Conservation (phyloP, 495 filamentous ascomycete genomes). For the Hyaloscypha finlandica region DNA sequence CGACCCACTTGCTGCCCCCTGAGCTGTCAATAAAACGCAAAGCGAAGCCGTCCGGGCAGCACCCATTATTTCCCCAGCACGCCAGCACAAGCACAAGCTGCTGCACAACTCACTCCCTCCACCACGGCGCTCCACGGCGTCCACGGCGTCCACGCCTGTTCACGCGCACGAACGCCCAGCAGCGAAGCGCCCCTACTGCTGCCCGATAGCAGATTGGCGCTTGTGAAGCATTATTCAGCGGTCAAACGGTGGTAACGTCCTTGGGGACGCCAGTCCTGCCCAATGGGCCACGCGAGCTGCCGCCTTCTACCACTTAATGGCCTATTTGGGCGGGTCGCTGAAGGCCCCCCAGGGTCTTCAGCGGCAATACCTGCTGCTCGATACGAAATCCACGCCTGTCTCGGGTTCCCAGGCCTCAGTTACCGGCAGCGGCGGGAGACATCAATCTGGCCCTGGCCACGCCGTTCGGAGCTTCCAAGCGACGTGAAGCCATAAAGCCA, state of each 20-base stretch:
- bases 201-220: slow-evolving; percentile 15
- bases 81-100: background rate
- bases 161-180: background rate
- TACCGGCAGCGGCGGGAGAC: background rate
- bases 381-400: background rate
- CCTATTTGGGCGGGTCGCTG: slow-evolving; percentile 1
- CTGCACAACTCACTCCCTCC: too few relatives aligned
- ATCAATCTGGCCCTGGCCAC: background rate
- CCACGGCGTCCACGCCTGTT: background rate
- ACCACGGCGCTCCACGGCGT: too few relatives aligned
- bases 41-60: slow-evolving; percentile 5
- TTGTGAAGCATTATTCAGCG: slow-evolving; percentile 25
- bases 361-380: slow-evolving; percentile 9
- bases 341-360: background rate
- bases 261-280: background rate
- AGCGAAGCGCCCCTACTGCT: background rate
- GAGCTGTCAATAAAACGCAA: slow-evolving; percentile 26
- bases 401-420: background rate
- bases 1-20: slow-evolving; percentile 6
- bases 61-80: slow-evolving; percentile 10
- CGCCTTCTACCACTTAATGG: slow-evolving; percentile 14
- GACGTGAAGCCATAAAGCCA: background rate
- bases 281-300: background rate
- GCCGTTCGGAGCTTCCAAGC: background rate
- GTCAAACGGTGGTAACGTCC: slow-evolving; percentile 7